phyloP scores from a whole-genome alignment of 441 rosid genomes.

The Brassica balearica region DNA sequence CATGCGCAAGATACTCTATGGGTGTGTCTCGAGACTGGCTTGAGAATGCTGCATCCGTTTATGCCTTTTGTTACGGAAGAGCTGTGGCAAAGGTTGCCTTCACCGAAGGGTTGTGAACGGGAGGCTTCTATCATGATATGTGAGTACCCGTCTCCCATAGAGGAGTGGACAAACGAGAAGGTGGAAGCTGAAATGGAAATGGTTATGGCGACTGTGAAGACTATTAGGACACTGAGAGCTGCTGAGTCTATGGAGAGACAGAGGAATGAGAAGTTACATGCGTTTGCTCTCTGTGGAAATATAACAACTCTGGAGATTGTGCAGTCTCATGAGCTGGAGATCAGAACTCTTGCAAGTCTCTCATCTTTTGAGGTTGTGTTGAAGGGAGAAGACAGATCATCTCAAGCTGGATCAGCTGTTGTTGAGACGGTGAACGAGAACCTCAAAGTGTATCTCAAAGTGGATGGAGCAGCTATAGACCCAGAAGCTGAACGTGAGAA shows the following conservation, averaged over 20 bases:
- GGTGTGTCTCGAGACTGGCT: conserved; percentile 79
- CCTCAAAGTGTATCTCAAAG: background rate
- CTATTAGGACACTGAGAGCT: conserved; percentile 63
- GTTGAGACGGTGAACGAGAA: background rate
- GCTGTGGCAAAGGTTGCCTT: conserved; percentile 89
- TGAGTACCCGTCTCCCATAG: conserved; percentile 60
- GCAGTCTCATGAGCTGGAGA: background rate
- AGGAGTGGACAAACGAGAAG: conserved; percentile 68
- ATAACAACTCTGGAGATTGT: background rate
- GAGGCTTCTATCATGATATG: conserved; percentile 74
- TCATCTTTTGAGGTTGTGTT: background rate
- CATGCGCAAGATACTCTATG: conserved; percentile 65
- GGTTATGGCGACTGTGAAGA: conserved; percentile 66
- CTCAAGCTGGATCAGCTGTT: background rate
- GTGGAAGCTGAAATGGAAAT: conserved; percentile 68
- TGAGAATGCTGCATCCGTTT: conserved; percentile 85
- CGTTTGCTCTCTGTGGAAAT: background rate
- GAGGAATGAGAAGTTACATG: background rate
- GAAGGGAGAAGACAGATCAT: background rate
- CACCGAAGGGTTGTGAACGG: conserved; percentile 42
- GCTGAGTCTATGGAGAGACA: background rate
- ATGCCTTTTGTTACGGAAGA: conserved; percentile 90
- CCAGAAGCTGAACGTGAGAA: conserved; percentile 37
- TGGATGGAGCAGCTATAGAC: background rate
- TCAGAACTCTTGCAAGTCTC: background rate